Evolutionary conservation across 352 stramenopile species (phyloP), one percentile per base, ranked within the genome.

Genomic region (Globisporangium lucens): DNA sequence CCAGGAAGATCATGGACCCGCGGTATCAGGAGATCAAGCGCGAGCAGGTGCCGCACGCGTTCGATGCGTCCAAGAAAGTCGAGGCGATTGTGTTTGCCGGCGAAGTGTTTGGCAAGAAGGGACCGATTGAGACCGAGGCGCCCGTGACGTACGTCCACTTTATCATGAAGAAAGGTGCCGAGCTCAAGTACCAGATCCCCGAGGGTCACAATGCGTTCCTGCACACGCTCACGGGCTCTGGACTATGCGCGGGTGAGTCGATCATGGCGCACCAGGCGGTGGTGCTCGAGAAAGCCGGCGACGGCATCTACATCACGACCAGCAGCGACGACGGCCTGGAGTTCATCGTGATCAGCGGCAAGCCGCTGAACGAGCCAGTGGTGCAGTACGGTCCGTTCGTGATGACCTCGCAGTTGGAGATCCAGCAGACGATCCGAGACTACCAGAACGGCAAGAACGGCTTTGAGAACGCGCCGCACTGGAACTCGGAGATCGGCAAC

Each of bases 361-460:
- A 87, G 67, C 84, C 82, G 1, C 52, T 93, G 49, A 77, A 88
- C 56, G 84, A 93, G 60, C 77, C 79, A 7, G 74, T 91, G 10
- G 76, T 83, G 41, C 83, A 89, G 63, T 83, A 93, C 56, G 84
- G 84, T 13, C 82, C 84, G 24, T 92, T 90, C 53, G 82, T 92
- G 60, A 92, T 92, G 82, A 89, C 70, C 36, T 87, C 76, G 36
- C 59, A 78, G 33, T 67, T 65, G 1, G 79, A 89, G 60, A 89
- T 90, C 30, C 77, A 77, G 10, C 68, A 87, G 67, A 84, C 78
- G 4, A 80, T 89, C 38, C 66, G 68, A 4, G 80, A 90, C 69
- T 90, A 81, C 65, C 74, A 86, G 36, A 70, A 67, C 20, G 77
- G 79, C 27, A 70, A 69, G 52, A 91, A 91, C 56, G 81, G 83